A percentile compares a stretch with the other conserved stretches of the same genome.
phyloP scores from a whole-genome alignment of 208 protist genomes.

The Vickermania spadyakhi region DNA sequence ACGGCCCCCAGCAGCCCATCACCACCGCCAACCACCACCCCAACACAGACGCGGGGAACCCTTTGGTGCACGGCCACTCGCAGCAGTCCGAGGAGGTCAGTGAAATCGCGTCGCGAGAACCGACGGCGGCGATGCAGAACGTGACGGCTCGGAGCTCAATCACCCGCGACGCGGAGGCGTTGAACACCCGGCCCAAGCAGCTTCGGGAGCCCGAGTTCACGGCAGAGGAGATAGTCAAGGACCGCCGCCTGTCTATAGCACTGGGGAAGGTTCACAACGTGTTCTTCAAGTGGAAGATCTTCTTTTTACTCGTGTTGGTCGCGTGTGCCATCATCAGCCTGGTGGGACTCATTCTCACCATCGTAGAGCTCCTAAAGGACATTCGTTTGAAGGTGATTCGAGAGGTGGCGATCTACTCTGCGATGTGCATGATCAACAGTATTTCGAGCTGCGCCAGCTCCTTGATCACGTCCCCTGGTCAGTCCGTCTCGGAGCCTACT shows the following conservation, averaged over 20 bases:
- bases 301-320: neutral
- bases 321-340: neutral
- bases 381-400: neutral
- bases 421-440: neutral
- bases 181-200: neutral
- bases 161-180: neutral
- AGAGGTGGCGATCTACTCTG: neutral
- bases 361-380: neutral
- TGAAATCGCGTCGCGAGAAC: neutral
- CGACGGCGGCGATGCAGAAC: neutral
- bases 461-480: neutral
- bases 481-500: neutral
- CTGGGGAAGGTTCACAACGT: neutral
- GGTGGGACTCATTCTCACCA: neutral
- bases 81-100: neutral
- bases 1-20: neutral
- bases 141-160: neutral
- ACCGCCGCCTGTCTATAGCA: neutral
- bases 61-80: neutral
- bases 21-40: neutral
- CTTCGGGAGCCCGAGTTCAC: neutral
- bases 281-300: slow-evolving; percentile 4
- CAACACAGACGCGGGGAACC: neutral
- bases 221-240: neutral
- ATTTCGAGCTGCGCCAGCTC: neutral